Conservation (phyloP, 1,284 basidiomycete species). For the Ustilago nuda region DNA sequence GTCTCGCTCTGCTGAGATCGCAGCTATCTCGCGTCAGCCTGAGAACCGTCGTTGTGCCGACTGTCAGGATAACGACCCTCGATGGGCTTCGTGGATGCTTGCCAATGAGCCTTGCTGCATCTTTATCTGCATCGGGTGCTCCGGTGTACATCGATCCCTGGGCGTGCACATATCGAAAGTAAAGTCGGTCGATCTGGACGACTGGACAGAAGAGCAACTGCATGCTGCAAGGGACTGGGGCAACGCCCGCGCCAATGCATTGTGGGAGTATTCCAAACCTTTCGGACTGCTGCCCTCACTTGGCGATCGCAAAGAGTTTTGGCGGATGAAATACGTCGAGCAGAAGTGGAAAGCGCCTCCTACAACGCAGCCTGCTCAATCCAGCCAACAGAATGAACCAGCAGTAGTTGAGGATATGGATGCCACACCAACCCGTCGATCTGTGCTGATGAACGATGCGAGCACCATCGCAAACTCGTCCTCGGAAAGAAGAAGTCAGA, state of each 20-base stretch:
- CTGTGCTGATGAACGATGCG: background rate
- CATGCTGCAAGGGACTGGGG: constrained; percentile 56
- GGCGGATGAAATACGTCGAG: constrained; percentile 53
- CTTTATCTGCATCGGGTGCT: constrained; percentile 73
- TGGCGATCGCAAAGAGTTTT: constrained; percentile 39
- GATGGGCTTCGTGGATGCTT: constrained; percentile 70
- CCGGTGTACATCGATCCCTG: constrained; percentile 72
- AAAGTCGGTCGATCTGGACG: constrained; percentile 72
- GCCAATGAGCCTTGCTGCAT: constrained; percentile 68
- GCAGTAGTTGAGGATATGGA: constrained; percentile 14
- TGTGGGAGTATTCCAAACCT: constrained; percentile 53
- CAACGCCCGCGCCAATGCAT: constrained; percentile 49
- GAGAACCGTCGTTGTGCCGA: constrained; percentile 71
- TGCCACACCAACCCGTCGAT: constrained; percentile 25
- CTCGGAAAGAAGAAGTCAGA: constrained; percentile 7
- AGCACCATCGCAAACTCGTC: background rate
- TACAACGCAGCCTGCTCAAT: background rate
- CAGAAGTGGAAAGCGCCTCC: constrained; percentile 34
- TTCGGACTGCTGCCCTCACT: constrained; percentile 14
- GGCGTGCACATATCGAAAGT: constrained; percentile 73
- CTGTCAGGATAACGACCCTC: constrained; percentile 70
- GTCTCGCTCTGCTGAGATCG: constrained; percentile 61
- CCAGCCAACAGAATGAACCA: background rate
- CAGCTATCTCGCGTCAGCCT: constrained; percentile 65
- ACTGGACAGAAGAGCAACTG: constrained; percentile 63